Base-by-base conservation (phyloP, 495 filamentous ascomycete genomes). In the Podospora pseudopauciseta region DNA sequence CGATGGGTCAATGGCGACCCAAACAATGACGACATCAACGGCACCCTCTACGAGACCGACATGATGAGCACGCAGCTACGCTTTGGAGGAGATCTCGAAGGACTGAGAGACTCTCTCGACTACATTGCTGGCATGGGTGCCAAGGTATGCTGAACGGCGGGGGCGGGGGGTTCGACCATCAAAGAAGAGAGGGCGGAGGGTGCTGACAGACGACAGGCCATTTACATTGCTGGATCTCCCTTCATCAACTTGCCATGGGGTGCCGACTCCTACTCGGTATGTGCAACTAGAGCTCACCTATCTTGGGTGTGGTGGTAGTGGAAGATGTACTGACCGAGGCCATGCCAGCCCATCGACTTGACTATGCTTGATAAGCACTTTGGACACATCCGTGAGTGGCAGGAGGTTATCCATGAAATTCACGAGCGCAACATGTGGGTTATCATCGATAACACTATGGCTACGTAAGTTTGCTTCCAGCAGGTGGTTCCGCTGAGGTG, bases 71-170 rank as follows among this genome's bases (percentile, higher is more conserved):
- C 86, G 65, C 89, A 91, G 75, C 85, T 92, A 77, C 87, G 90
- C n/a, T 87, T 90, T 78, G 90, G 90, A 49, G 90, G 90, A 53
- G 90, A 92, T 74, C 80, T 90, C 27, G 80, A 79, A 58, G 90
- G 90, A 7, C 66, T 92, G 44, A 70, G 86, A 58, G 86, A 90
- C 68, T 88, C 86, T 18, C 78, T 92, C 64, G 90, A 92, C 72
- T 92, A 92, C 76, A 74, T 92, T 54, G 87, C 90, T 66, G 90
- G 90, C 57, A 87, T 91, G 87, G 90, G 90, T 2, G 87, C 91
- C 76, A 91, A 90, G 75, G 75, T 77, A 66, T 11, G 20, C 30
- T 28, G 27, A 63, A 63, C 30, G 19, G 27, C 30, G 3, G n/a
- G 19, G 19, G 27, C 28, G 3, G n/a, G 19, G 27, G 0, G 11